Conservation (phyloP, 768 basidiomycete genomes). For the Naganishia kalamii region DNA sequence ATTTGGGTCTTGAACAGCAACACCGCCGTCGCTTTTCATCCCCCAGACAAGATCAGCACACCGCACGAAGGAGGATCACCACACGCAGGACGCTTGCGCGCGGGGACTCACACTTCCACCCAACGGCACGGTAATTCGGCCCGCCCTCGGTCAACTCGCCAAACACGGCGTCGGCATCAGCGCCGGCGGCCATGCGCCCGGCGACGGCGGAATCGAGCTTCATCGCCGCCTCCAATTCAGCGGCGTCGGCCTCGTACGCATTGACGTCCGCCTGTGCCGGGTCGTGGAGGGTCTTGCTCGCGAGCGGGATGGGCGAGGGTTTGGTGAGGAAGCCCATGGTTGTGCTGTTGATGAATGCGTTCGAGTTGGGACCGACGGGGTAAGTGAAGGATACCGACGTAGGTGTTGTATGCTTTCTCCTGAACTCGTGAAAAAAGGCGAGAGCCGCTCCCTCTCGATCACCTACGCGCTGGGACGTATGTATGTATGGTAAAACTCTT, state of each 20-base stretch:
- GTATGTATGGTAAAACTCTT: too few relatives aligned
- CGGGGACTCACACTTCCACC: slow-evolving; percentile 11
- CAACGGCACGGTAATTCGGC: background rate
- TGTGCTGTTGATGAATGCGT: too few relatives aligned
- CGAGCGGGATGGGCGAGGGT: background rate
- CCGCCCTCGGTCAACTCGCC: background rate
- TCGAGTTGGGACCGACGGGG: too few relatives aligned
- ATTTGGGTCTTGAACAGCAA: slow-evolving; percentile 16
- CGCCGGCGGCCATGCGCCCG: background rate
- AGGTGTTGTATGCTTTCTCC: too few relatives aligned
- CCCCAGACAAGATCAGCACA: background rate
- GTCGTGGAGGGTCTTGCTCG: slow-evolving; percentile 5
- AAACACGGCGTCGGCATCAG: slow-evolving; percentile 4
- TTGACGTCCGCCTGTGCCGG: background rate
- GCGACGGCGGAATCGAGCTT: too few relatives aligned
- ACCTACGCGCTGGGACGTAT: too few relatives aligned
- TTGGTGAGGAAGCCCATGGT: background rate
- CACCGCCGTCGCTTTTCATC: slow-evolving; percentile 6
- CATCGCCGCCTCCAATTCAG: background rate
- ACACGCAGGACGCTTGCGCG: too few relatives aligned
- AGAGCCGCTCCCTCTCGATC: too few relatives aligned
- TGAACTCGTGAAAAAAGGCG: too few relatives aligned
- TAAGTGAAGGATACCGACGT: too few relatives aligned
- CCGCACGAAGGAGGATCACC: too few relatives aligned
- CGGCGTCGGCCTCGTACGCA: slow-evolving; percentile 1